Evolutionary conservation across 2,329 filamentous ascomycete genomes (phyloP), one percentile per base, ranked within the genome.

Genomic region (Cytospora leucostoma): DNA sequence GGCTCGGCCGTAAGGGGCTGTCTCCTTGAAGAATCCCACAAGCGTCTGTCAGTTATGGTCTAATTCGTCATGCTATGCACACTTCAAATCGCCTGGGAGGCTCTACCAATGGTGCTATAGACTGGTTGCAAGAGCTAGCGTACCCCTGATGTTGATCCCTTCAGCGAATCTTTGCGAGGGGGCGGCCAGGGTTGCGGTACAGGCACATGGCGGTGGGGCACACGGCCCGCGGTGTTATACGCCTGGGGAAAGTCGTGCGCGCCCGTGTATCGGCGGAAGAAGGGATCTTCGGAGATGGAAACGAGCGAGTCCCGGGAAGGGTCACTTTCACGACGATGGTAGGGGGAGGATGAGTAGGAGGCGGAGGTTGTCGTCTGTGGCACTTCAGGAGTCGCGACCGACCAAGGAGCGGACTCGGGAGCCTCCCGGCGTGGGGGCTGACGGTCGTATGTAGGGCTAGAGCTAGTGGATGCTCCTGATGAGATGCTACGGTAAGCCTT

Each of bases 281-380:
- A 84, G 35, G 81, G 81, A 67, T 84, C 82, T 77, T 85, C 80
- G 70, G 82, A 74, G 65, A 85, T 82, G 64, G 82, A 84, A 57
- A 77, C 72, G 67, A 84, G 74, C 19, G 82, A 86, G 68, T 81
- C 79, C 65, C 81, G 77, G 68, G 68, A 66, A 50, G 72, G 72
- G 67, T 72, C 70, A 63, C 67, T 47, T 35, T 63, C 51, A 70
- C 66, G 64, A 68, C 60, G 54, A 70, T 67, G 56, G 68, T 68
- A 66, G 67, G 68, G 49, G 62, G 59, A 62, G 53, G 68, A 56
- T 56, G 65, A 58, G 54, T 68, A 66, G 59, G 54, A 51, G 44
- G 35, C 55, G 57, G 49, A 38, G 32, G 56, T 50, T 35, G 50
- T 62, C 38, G 64, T 10, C 17, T 56, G 64, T 61, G 61, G 64